Conservation (phyloP, 2,329 filamentous ascomycete species). For the Alternaria sp. region DNA sequence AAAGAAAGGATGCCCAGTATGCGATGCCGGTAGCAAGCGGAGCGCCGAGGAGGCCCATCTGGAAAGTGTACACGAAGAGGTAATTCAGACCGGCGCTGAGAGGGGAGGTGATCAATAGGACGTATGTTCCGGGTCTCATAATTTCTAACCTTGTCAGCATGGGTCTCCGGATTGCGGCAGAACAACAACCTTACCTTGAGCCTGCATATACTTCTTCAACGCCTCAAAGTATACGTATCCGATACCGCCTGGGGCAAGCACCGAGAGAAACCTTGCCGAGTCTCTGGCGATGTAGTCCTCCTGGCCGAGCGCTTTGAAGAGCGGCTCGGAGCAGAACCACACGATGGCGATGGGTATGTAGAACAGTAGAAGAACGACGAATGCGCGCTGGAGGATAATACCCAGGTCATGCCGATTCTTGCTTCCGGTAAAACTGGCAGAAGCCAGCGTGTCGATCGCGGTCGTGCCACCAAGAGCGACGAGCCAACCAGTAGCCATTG, state of each 20-base stretch:
- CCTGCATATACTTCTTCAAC: constrained; percentile 68
- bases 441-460: constrained; percentile 83
- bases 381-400: constrained; percentile 75
- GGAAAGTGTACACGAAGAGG: constrained; percentile 74
- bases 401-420: constrained; percentile 80
- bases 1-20: constrained; percentile 83
- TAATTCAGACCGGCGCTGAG: constrained; percentile 65
- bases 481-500: constrained; percentile 86
- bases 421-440: constrained; percentile 81
- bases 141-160: constrained; percentile 55
- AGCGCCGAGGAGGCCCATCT: constrained; percentile 76
- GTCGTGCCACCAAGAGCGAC: constrained; percentile 86
- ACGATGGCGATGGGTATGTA: constrained; percentile 75
- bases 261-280: constrained; percentile 73
- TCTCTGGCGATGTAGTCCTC: constrained; percentile 77
- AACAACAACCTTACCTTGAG: constrained; percentile 54
- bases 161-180: rapidly evolving
- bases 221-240: constrained; percentile 89
- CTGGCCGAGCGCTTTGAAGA: constrained; percentile 78
- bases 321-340: constrained; percentile 75
- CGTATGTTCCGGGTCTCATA: constrained; percentile 69
- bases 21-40: constrained; percentile 82
- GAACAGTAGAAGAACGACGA: constrained; percentile 74
- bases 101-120: constrained; percentile 66
- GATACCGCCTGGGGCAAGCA: constrained; percentile 78